These are phyloP conservation scores for Blastocladiella britannica DNA, from an alignment of 192 early-diverging fungal species.

Conservation along the genomic window DNA sequence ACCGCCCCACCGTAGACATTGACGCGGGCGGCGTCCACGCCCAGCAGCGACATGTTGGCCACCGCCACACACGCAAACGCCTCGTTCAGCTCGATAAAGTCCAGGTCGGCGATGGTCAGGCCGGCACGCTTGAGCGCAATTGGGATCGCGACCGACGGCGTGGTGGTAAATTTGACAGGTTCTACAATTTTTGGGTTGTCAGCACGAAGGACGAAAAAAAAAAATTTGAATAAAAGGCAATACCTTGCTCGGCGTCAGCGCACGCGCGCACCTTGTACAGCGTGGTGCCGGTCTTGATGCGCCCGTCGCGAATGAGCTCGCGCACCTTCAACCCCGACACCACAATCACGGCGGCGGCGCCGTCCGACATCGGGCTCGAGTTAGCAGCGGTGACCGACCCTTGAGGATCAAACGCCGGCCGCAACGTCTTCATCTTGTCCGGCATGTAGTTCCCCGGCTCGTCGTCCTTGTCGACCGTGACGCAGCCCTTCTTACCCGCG, in stretches of 20 bases:
- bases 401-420: conserved; percentile 63
- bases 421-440: conserved; percentile 69
- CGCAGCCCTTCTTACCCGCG: conserved; percentile 42
- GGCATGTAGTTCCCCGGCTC: conserved; percentile 49
- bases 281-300: conserved; percentile 9
- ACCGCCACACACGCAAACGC: conserved; percentile 64
- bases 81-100: conserved; percentile 66
- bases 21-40: conserved; percentile 48
- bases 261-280: conserved; percentile 37
- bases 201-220: too few species aligned
- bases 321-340: conserved; percentile 38
- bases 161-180: conserved; percentile 50
- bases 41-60: conserved; percentile 66
- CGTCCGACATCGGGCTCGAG: conserved; percentile 60
- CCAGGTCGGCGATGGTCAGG: conserved; percentile 15
- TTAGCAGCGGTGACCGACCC: conserved; percentile 88
- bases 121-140: conserved; percentile 45
- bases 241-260: conserved; percentile 55
- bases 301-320: conserved; percentile 13
- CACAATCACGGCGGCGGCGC: conserved; percentile 53
- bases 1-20: conserved; percentile 94
- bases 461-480: conserved; percentile 38
- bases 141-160: conserved; percentile 54
- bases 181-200: too few species aligned
- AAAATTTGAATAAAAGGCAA: too few species aligned